Evolutionary conservation across 805 yeast genomes (phyloP), one percentile per base, ranked within the genome.

Genomic region (Barnettozyma botsteinii): DNA sequence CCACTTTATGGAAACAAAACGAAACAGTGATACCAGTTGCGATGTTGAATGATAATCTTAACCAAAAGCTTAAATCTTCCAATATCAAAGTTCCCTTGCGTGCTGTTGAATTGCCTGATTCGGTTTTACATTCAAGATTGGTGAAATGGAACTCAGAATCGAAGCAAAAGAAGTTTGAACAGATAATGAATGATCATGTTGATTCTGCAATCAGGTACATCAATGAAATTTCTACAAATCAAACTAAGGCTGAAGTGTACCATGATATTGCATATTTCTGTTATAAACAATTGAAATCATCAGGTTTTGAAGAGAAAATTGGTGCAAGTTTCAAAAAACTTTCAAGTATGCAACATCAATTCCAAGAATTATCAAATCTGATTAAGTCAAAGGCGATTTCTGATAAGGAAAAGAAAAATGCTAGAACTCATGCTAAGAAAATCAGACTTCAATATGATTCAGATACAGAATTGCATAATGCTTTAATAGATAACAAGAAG

Each of bases 141-240:
- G 80, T 80, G 0, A 69, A 73, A 34, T 88, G 96, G 96, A 61
- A 77, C 26, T 70, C 85, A 0, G 74, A 70, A 34, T 82, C 94
- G 0, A 71, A 83, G 27, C 81, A 79, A 45, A 94, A 81, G 42
- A 66, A 79, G 10, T 75, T 87, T 0, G 66, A 72, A 1, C 62
- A 62, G 3, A 77, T 89, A 2, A 70, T 80, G 72, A 59, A 62
- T 1, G 64, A 68, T 6, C 81, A 81, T 52, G 77, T 86, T 14
- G 61, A 66, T 6, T 71, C 52, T 32, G 40, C 60, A 11, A 36
- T 56, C 5, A n/a, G 17, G 1, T 25, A 28, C 8, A 47, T 47
- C 9, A 28, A 22, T 4, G 45, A 46, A 2, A 47, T 50, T 5
- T 20, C 43, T 5, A 52, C 55, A 5, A 42, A 37, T 12, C 52